These are phyloP conservation scores for Candida ipomoeae DNA, from an alignment of 805 yeast species.

Conservation along the genomic window DNA sequence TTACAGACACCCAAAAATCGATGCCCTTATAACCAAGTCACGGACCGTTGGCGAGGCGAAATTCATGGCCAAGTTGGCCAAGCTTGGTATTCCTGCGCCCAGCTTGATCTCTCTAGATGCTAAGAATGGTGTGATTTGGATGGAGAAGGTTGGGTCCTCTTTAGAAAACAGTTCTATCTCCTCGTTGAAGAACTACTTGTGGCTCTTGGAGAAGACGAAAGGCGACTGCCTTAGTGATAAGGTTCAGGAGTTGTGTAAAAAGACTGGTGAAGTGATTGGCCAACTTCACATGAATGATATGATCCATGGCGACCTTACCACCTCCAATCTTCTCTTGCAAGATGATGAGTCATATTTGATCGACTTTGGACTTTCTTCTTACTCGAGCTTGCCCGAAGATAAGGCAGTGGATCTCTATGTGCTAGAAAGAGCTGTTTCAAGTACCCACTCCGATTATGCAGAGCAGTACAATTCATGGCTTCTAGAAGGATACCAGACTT, in stretches of 20 bases:
- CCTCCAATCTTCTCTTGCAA: slow-evolving; percentile 72
- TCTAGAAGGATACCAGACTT: slow-evolving; percentile 58
- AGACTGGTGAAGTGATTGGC: slow-evolving; percentile 68
- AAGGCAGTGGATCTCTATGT: slow-evolving; percentile 97
- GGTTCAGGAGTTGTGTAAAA: slow-evolving; percentile 42
- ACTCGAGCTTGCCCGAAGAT: slow-evolving; percentile 75
- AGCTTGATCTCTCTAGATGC: slow-evolving; percentile 71
- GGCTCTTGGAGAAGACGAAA: slow-evolving; percentile 48
- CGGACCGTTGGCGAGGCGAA: slow-evolving; percentile 85
- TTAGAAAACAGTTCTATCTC: slow-evolving; percentile 51
- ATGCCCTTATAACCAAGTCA: slow-evolving; percentile 67
- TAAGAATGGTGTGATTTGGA: slow-evolving; percentile 77
- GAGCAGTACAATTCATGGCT: slow-evolving; percentile 63
- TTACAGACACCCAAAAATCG: slow-evolving; percentile 85
- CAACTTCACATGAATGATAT: slow-evolving; percentile 69
- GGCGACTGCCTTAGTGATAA: slow-evolving; percentile 25
- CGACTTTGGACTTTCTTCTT: slow-evolving; percentile 87
- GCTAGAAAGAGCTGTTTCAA: slow-evolving; percentile 81
- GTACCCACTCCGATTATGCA: slow-evolving; percentile 82
- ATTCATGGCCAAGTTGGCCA: slow-evolving; percentile 53
- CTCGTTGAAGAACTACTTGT: slow-evolving; percentile 68
- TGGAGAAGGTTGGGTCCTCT: slow-evolving; percentile 68
- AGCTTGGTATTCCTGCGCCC: slow-evolving; percentile 67
- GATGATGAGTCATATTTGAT: slow-evolving; percentile 55
- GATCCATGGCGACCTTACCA: slow-evolving; percentile 91